Percentiles rank a stretch among this genome's conserved stretches.
Conservation (phyloP, 1,284 basidiomycete genomes). For the Cystobasidium pallidum region DNA sequence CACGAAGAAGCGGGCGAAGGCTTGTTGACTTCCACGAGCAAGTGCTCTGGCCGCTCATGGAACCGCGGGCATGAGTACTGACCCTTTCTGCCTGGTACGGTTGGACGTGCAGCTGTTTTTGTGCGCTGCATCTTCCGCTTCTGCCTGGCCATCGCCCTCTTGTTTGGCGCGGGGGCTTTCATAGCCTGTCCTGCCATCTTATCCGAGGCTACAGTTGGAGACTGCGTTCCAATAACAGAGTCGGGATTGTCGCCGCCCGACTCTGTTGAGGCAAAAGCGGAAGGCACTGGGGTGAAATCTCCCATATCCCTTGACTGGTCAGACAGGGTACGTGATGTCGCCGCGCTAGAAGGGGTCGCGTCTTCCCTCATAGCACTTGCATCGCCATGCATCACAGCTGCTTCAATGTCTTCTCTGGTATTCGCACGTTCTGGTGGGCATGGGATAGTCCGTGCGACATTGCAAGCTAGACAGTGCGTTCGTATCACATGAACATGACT, state of each 20-base stretch:
- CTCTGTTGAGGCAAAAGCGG: background rate
- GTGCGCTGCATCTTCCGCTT: background rate
- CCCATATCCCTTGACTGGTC: background rate
- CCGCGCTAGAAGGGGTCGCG: background rate
- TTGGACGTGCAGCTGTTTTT: background rate
- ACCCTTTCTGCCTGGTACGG: constrained; percentile 28
- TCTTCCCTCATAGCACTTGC: background rate
- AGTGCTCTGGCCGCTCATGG: constrained; percentile 28
- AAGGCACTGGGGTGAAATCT: background rate
- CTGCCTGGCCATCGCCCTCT: background rate
- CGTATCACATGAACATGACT: constrained; percentile 26
- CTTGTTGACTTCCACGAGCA: background rate
- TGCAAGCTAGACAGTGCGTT: constrained; percentile 28
- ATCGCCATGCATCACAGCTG: background rate
- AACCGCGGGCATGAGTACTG: constrained; percentile 25
- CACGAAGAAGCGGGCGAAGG: background rate
- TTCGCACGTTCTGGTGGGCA: constrained; percentile 10
- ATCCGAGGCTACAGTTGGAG: background rate
- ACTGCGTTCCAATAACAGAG: background rate
- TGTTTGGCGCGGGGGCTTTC: no score
- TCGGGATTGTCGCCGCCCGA: background rate
- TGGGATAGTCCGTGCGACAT: constrained; percentile 28
- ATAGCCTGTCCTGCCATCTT: background rate
- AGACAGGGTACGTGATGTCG: constrained; percentile 2
- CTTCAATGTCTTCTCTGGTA: background rate